phyloP scores from a whole-genome alignment of 352 stramenopile species.

The Pythium folliculosum region DNA sequence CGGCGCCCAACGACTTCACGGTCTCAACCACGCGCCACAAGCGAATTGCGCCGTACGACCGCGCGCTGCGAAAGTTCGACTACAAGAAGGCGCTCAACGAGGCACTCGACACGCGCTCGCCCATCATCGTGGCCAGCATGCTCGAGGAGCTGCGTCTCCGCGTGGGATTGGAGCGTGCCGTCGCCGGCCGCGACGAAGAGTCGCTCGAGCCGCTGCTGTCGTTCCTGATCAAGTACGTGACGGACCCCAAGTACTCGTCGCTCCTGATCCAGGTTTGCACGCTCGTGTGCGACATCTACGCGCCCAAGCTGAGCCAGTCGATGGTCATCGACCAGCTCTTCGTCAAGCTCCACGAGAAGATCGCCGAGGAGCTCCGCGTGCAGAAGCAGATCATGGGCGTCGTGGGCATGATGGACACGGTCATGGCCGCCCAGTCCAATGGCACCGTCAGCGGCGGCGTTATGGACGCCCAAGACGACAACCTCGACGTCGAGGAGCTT shows the following conservation, averaged over 20 bases:
- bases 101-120: constrained; percentile 90
- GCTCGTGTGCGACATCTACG: constrained; percentile 93
- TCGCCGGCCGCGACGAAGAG: constrained; percentile 93
- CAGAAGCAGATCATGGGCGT: constrained; percentile 87
- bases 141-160: constrained; percentile 94
- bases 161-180: constrained; percentile 87
- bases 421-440: constrained; percentile 87
- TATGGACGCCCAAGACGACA: constrained; percentile 18
- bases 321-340: constrained; percentile 94
- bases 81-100: constrained; percentile 96
- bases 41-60: constrained; percentile 92
- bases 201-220: constrained; percentile 93
- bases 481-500: constrained; percentile 27
- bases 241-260: constrained; percentile 92
- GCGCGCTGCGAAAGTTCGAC: constrained; percentile 93
- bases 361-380: constrained; percentile 82
- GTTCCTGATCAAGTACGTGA: constrained; percentile 95
- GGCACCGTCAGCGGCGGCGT: constrained; percentile 37
- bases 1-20: constrained; percentile 70
- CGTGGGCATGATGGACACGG: constrained; percentile 88
- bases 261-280: constrained; percentile 93
- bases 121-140: constrained; percentile 92
- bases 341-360: constrained; percentile 88
- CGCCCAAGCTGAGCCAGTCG: constrained; percentile 88
- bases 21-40: constrained; percentile 84